Percentiles rank a stretch among this genome's conserved stretches.
These are phyloP conservation scores for Mallotus nudiflorus DNA, from an alignment of 345 rosid genomes.

Conservation along the genomic window DNA sequence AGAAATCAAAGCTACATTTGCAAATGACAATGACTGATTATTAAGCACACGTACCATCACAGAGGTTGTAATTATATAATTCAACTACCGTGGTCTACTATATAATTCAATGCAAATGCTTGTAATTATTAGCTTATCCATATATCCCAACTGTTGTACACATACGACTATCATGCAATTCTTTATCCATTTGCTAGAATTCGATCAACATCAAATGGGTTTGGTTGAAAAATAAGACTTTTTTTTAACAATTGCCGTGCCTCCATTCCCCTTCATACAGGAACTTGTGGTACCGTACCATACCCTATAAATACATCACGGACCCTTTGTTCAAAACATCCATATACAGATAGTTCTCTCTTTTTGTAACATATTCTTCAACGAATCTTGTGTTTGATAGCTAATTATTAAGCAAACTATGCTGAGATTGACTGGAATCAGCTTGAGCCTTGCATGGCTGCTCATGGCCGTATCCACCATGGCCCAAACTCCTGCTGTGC, in stretches of 20 bases:
- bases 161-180: not conserved
- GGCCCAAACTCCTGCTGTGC: slow-evolving; percentile 16
- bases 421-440: not conserved
- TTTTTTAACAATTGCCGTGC: not conserved
- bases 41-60: no score
- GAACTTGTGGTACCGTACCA: not conserved
- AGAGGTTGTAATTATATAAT: no score
- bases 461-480: not conserved
- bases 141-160: not conserved
- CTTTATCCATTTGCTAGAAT: no score
- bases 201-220: not conserved
- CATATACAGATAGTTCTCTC: no score
- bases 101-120: no score
- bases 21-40: no score
- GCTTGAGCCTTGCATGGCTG: not conserved
- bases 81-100: no score
- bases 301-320: not conserved
- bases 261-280: not conserved
- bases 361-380: no score
- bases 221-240: not conserved
- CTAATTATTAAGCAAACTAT: not conserved
- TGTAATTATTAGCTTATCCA: not conserved
- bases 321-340: not conserved
- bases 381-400: no score
- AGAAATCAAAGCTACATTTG: no score